Percentiles rank a stretch among this genome's conserved stretches.
phyloP scores from a whole-genome alignment of 108 stramenopile species.

The Seminavis robusta region DNA sequence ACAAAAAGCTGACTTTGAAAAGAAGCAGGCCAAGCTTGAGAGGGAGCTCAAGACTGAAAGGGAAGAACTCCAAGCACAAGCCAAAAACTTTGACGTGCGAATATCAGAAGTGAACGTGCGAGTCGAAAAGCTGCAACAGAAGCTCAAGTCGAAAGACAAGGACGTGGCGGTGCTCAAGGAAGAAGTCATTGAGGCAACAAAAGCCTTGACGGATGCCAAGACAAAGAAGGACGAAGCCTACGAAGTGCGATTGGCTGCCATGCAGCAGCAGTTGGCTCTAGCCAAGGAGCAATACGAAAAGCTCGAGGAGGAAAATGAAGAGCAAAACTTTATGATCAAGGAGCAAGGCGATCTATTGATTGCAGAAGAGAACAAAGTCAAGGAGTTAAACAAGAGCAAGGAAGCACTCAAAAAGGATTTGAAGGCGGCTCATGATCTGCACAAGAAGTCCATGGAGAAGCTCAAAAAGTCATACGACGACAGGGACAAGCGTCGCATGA shows the following conservation, averaged over 20 bases:
- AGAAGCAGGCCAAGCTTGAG: slow-evolving; percentile 3
- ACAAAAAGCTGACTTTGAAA: slow-evolving; percentile 12
- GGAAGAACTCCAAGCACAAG: slow-evolving; percentile 10
- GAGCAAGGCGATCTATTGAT: slow-evolving; percentile 17
- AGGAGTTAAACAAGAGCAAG: slow-evolving; percentile 9
- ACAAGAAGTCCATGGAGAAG: slow-evolving; percentile 10
- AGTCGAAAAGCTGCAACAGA: neutral
- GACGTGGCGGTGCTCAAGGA: slow-evolving; percentile 20
- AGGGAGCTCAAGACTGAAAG: slow-evolving; percentile 15
- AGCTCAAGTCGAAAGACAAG: neutral
- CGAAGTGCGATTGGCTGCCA: slow-evolving; percentile 12
- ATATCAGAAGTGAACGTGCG: slow-evolving; percentile 10
- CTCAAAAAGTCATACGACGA: slow-evolving; percentile 23
- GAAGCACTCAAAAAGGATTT: slow-evolving; percentile 12
- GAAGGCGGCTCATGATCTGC: neutral
- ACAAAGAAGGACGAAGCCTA: slow-evolving; percentile 18
- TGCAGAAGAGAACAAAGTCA: slow-evolving; percentile 15
- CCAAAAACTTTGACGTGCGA: slow-evolving; percentile 24
- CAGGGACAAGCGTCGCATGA: slow-evolving; percentile 26
- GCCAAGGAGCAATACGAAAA: slow-evolving; percentile 19
- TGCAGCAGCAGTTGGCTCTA: slow-evolving; percentile 22
- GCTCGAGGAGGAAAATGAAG: slow-evolving; percentile 14
- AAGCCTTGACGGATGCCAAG: slow-evolving; percentile 13
- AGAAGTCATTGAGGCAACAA: slow-evolving; percentile 11
- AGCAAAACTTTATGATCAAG: slow-evolving; percentile 8